Conservation (phyloP, 2,329 filamentous ascomycete species). For the Fusarium succisae region DNA sequence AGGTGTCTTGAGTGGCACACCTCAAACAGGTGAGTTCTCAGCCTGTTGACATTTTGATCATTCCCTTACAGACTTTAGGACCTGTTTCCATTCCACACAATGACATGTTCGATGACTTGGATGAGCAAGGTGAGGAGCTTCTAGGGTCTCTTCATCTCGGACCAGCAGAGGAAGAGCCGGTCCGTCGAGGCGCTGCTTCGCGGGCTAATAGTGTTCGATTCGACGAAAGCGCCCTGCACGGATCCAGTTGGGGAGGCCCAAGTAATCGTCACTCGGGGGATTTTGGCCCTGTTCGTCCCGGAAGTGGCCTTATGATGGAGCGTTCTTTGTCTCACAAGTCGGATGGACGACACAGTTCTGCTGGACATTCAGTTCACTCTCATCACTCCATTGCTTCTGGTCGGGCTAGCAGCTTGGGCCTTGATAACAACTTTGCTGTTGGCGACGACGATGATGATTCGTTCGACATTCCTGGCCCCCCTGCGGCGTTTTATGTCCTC, state of each 20-base stretch:
- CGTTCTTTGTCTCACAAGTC: slow-evolving; percentile 94
- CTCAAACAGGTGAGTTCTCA: slow-evolving; percentile 78
- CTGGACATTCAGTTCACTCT: slow-evolving; percentile 80
- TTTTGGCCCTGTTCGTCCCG: slow-evolving; percentile 78
- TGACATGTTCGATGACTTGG: slow-evolving; percentile 89
- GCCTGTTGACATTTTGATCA: neutral
- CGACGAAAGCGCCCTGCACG: slow-evolving; percentile 92
- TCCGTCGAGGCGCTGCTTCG: slow-evolving; percentile 85
- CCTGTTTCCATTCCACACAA: slow-evolving; percentile 81
- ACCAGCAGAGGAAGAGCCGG: slow-evolving; percentile 81
- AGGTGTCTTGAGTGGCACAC: slow-evolving; percentile 81
- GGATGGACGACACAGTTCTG: slow-evolving; percentile 91
- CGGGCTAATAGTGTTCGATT: slow-evolving; percentile 97
- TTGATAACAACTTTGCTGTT: slow-evolving; percentile 75
- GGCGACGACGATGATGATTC: slow-evolving; percentile 74
- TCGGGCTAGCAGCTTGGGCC: slow-evolving; percentile 86
- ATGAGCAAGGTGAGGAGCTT: slow-evolving; percentile 84
- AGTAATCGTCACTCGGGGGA: slow-evolving; percentile 85
- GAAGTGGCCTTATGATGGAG: slow-evolving; percentile 89
- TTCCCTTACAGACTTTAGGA: slow-evolving; percentile 60
- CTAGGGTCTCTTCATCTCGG: slow-evolving; percentile 86
- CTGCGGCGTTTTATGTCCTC: slow-evolving; percentile 84
- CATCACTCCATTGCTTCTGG: slow-evolving; percentile 78
- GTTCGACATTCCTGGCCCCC: slow-evolving; percentile 76
- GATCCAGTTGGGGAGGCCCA: slow-evolving; percentile 81